These are phyloP conservation scores for Crithidia fasciculata DNA, from an alignment of 208 protist genomes.

Conservation along the genomic window DNA sequence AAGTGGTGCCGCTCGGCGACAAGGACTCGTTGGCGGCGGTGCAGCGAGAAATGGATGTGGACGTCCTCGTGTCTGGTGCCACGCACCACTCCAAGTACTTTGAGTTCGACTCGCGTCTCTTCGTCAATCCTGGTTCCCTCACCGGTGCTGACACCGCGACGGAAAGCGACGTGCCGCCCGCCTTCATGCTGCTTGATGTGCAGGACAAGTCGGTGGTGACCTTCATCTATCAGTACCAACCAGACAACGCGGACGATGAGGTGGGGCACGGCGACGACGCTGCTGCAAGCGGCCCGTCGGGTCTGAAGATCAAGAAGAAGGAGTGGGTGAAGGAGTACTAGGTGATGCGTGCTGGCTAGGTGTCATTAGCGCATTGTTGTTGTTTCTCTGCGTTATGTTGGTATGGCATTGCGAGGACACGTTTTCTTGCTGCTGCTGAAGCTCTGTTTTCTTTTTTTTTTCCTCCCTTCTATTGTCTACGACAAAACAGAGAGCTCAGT, in stretches of 20 bases:
- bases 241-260: conserved; percentile 13
- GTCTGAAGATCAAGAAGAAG: conserved; percentile 73
- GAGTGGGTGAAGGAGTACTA: conserved; percentile 64
- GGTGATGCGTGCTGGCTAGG: background rate
- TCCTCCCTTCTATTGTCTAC: background rate
- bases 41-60: conserved; percentile 97
- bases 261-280: conserved; percentile 12
- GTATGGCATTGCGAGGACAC: too few species aligned
- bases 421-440: background rate
- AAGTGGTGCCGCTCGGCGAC: conserved; percentile 96
- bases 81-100: conserved; percentile 93
- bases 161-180: conserved; percentile 82
- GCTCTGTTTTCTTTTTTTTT: conserved; percentile 18
- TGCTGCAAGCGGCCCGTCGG: conserved; percentile 20
- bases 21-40: conserved; percentile 93
- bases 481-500: too few species aligned
- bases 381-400: background rate
- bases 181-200: conserved; percentile 98
- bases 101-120: conserved; percentile 96
- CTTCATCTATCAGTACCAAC: conserved; percentile 77
- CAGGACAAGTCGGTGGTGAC: conserved; percentile 80
- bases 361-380: background rate
- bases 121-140: conserved; percentile 99
- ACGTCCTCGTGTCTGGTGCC: conserved; percentile 97
- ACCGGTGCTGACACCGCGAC: conserved; percentile 94